Evolutionary conservation across 208 protist genomes (phyloP).

Genomic region (Crithidia bombi): DNA sequence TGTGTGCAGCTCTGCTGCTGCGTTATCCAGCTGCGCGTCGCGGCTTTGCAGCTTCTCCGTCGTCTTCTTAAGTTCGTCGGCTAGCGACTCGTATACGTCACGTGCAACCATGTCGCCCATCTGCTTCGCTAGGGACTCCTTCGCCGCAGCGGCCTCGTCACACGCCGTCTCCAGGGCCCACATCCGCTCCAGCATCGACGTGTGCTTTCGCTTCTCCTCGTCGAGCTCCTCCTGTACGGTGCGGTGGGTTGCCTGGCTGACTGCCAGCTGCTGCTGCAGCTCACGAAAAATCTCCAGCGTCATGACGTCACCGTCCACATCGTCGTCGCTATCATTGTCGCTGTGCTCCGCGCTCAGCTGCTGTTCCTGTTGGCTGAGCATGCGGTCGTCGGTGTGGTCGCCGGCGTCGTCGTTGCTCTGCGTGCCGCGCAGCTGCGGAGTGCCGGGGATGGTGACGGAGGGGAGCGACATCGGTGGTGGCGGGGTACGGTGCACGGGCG

Average conservation of each 20-base stretch:
- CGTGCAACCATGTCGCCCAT: conserved; percentile 55
- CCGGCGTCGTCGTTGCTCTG: no score
- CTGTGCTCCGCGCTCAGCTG: no score
- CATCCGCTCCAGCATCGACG: conserved; percentile 67
- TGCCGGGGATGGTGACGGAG: conserved; percentile 5
- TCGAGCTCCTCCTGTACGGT: conserved; percentile 51
- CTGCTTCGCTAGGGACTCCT: conserved; percentile 15
- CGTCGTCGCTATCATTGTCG: conserved; percentile 13
- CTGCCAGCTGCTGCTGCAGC: conserved; percentile 53
- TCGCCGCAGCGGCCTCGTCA: conserved; percentile 42
- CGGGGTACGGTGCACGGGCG: conserved; percentile 26
- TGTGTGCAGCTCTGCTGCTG: conserved; percentile 15
- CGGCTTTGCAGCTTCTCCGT: conserved; percentile 27
- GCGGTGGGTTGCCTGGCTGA: conserved; percentile 44
- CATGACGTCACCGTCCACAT: conserved; percentile 28
- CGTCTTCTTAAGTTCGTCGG: conserved; percentile 40
- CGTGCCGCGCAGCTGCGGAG: conserved; percentile 9
- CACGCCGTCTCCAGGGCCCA: conserved; percentile 67
- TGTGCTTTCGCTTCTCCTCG: conserved; percentile 59
- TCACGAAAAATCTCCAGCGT: conserved; percentile 30
- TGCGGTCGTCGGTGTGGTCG: no score
- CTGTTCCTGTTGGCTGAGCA: no score
- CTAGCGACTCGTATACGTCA: conserved; percentile 46
- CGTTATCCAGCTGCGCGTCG: conserved; percentile 39
- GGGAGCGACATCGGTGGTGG: conserved; percentile 30